Evolutionary conservation across 305 asterid species (phyloP), one percentile per base, ranked within the genome.

Genomic region (Ajuga reptans): DNA sequence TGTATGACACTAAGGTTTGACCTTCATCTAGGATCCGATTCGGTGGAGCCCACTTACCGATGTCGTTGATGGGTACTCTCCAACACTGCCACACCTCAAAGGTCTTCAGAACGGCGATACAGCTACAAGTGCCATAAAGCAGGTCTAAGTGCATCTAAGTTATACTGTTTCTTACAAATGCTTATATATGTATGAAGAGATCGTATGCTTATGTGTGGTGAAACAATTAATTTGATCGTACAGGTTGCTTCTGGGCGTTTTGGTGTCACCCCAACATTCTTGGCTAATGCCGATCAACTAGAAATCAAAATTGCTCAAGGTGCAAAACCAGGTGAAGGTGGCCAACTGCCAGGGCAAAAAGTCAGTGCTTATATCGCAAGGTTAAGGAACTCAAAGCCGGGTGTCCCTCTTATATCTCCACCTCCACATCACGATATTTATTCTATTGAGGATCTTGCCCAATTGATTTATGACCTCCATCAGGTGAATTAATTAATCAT

Each of bases 241-340:
- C 88, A 94, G 99, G 96, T 94, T 66, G 99, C 99, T 62, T 94
- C 99, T 6, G 99, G 99, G 17, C 96, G 99, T 59, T 94, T 94
- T 84, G 99, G 99, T 78, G 99, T 94, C 64, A 94, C 99, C 45
- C 99, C 99, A 5, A 91, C 97, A 60, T 94, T 94, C 83, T 88
- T 94, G 84, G 99, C 89, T 50, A 94, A 94, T 79, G 99, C 97
- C 3, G 95, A 84, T 76, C 99, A 94, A 74, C 82, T 94, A 74
- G 99, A 94, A 81, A 94, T 94, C 71, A 91, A 91, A 83, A 89
- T 91, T 67, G 97, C 99, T 51, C 99, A 94, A 81, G 99, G 99
- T 73, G 99, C 99, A 69, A 94, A 94, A 72, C 99, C 99, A 34
- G 99, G 99, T 61, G 99, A 94, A 86, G 99, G 99, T 64, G 99